Evolutionary conservation across 139 green algal species (phyloP).

Genomic region (Eudorina sp.): DNA sequence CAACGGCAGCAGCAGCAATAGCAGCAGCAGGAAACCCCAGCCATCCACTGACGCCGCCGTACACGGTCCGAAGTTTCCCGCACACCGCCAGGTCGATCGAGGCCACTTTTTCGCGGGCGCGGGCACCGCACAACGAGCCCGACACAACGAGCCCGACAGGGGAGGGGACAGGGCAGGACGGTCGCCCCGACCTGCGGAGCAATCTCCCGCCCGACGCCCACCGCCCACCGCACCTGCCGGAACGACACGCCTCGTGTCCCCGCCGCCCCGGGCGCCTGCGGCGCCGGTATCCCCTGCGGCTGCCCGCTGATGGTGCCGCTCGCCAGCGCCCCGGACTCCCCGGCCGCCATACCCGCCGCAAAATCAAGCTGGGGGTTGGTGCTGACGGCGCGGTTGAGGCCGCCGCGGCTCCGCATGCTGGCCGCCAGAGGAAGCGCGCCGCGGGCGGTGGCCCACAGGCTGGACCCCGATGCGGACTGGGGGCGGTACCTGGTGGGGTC

Average conservation of each 20-base stretch:
- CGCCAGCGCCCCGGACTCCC: not conserved
- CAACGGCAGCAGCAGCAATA: too few relatives aligned
- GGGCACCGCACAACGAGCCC: too few relatives aligned
- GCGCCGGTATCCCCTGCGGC: not conserved
- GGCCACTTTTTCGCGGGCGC: too few relatives aligned
- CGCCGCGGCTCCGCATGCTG: not conserved
- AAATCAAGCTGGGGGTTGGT: not conserved
- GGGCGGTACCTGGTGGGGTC: conserved; percentile 17
- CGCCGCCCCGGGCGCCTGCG: not conserved
- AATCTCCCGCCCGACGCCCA: too few relatives aligned
- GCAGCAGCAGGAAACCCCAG: too few relatives aligned
- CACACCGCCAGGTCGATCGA: too few relatives aligned
- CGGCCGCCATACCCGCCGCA: not conserved
- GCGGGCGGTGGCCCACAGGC: not conserved
- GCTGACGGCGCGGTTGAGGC: not conserved
- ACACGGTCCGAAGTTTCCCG: too few relatives aligned
- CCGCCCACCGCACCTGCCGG: not conserved
- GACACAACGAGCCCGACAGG: too few relatives aligned
- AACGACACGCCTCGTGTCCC: not conserved
- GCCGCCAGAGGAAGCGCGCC: not conserved
- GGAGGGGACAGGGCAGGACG: too few relatives aligned
- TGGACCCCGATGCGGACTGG: not conserved
- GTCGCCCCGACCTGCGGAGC: too few relatives aligned
- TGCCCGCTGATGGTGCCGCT: not conserved
- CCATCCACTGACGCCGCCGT: too few relatives aligned